phyloP scores from a whole-genome alignment of 2,329 filamentous ascomycete species.

The Alternaria incomplexa region DNA sequence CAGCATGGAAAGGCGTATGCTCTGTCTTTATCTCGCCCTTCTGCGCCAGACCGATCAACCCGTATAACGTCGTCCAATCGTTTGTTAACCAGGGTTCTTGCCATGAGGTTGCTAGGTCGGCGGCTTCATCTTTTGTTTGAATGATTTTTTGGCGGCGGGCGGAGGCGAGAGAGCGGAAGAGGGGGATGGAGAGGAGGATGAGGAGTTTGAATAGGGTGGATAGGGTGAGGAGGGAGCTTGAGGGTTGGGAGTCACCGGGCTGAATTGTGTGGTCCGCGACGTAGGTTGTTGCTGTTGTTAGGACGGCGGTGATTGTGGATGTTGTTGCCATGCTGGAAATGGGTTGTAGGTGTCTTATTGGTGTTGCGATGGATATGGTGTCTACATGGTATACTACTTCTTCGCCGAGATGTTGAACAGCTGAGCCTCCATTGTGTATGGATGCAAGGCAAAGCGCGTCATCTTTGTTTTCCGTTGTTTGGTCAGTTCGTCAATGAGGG shows the following conservation, averaged over 20 bases:
- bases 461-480: too few relatives aligned
- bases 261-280: background rate
- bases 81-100: background rate
- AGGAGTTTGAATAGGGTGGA: background rate
- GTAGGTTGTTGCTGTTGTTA: background rate
- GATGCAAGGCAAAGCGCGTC: too few relatives aligned
- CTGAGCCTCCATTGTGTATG: too few relatives aligned
- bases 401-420: too few relatives aligned
- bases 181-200: background rate
- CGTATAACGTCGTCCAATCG: background rate
- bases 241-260: background rate
- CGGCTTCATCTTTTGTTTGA: background rate
- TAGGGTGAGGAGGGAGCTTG: background rate
- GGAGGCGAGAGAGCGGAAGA: background rate
- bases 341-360: background rate
- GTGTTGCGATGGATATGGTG: background rate
- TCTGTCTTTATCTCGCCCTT: background rate
- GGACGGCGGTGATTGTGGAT: background rate
- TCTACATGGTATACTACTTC: too few relatives aligned
- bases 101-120: background rate
- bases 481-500: too few relatives aligned
- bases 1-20: background rate
- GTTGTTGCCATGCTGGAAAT: background rate
- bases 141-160: background rate
- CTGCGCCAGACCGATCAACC: background rate